Base-by-base conservation (phyloP, 2,329 filamentous ascomycete species). In the Alternaria burnsii region DNA sequence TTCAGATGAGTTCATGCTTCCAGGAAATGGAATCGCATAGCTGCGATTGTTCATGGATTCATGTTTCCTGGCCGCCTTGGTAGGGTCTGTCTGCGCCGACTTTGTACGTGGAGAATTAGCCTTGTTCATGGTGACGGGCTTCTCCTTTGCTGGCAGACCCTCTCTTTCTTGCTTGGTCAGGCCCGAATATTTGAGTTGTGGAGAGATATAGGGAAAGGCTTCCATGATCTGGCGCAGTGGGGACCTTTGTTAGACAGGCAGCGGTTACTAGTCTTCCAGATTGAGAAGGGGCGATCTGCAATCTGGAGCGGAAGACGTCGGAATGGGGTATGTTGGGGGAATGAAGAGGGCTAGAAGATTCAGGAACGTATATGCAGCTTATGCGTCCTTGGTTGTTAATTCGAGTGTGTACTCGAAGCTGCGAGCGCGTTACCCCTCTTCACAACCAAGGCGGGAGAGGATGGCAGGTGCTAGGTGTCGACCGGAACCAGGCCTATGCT, bases 1-100 rank as follows among this genome's bases (percentile, higher is more conserved):
- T 47, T 73, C 71, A 5, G 73, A 74, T 4, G 66, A 47, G 47
- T 65, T 63, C 50, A 67, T 59, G 43, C 55, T 71, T 38, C 58
- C 51, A 40, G 65, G 51, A 47, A 63, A 65, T 7, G 66, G 66
- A 32, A 61, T 66, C 1, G 63, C 53, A 26, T 64, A 58, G 28
- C 53, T 62, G 30, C 57, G 55, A 42, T 51, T 46, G 55, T 58
- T 41, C 54, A 52, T 55, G 20, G 47, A 38, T 7, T 52, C 44
- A 26, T 52, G 53, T 55, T 44, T 58, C 24, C 59, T 55, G 18
- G 58, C 55, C 1, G 63, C 41, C 36, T 50, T 24, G 42, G 56
- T 41, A 9, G 55, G 56, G 18, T 58, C 58, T 52, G 46, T 38
- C 26, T 65, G 58, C 36, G 55, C 54, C 30, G 52, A 28, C 12